phyloP scores from a whole-genome alignment of 2,329 filamentous ascomycete genomes.

The Aspergillus viridinutans region DNA sequence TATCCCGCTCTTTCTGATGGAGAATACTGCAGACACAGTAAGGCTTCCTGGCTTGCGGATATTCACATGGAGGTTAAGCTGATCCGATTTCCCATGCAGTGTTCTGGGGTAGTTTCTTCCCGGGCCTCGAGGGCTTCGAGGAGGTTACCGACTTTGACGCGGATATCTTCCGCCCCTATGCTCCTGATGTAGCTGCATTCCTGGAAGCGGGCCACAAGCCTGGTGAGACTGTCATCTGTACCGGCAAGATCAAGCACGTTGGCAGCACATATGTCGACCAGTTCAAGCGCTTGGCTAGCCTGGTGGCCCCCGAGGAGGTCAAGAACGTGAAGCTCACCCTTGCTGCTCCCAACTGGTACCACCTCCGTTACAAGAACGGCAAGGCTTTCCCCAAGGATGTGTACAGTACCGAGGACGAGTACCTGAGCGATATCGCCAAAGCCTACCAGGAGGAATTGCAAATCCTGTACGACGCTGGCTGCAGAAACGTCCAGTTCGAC shows the following conservation, averaged over 20 bases:
- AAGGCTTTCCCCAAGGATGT: conserved; percentile 54
- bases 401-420: conserved; percentile 56
- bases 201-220: conserved; percentile 55
- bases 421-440: conserved; percentile 62
- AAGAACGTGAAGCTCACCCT: conserved; percentile 66
- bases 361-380: conserved; percentile 58
- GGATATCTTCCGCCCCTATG: conserved; percentile 55
- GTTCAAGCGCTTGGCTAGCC: conserved; percentile 56
- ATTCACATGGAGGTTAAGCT: not conserved
- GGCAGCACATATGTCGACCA: conserved; percentile 56
- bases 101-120: conserved; percentile 57
- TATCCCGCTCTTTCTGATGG: conserved; percentile 64
- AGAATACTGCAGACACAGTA: conserved; percentile 56
- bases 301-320: conserved; percentile 57
- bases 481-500: conserved; percentile 65
- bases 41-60: conserved; percentile 1
- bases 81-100: conserved; percentile 26
- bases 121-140: conserved; percentile 52
- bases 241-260: conserved; percentile 55
- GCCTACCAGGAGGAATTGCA: conserved; percentile 62
- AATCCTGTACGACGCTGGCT: conserved; percentile 58
- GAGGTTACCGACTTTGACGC: conserved; percentile 47
- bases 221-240: conserved; percentile 54
- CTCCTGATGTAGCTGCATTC: conserved; percentile 60
- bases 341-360: conserved; percentile 65